phyloP scores from a whole-genome alignment of 148 eudicot genomes.

The Rhododendron molle region DNA sequence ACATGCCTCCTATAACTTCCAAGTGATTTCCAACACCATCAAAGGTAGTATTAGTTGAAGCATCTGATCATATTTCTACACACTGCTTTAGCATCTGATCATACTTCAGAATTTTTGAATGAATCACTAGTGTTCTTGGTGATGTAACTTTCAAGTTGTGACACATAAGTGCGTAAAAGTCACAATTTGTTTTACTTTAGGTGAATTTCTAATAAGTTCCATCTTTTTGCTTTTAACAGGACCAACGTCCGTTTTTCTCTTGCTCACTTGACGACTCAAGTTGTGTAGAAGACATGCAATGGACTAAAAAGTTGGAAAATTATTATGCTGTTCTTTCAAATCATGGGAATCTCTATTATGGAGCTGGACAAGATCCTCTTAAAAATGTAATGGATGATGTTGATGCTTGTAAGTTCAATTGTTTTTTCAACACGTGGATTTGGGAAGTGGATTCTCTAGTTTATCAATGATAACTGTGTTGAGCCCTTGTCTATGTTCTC shows the following conservation, averaged over 20 bases:
- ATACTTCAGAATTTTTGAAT: not conserved
- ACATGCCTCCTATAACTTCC: not conserved
- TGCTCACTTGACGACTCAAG: constrained; percentile 48
- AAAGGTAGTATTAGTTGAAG: not conserved
- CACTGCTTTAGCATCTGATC: too few relatives aligned
- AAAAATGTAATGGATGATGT: constrained; percentile 52
- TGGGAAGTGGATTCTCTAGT: not conserved
- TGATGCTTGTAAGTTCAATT: constrained; percentile 62
- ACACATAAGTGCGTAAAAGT: not conserved
- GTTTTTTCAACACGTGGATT: not conserved
- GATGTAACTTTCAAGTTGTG: not conserved
- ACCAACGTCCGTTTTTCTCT: constrained; percentile 46
- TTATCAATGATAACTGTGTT: not conserved
- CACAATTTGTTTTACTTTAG: not conserved
- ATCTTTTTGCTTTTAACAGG: constrained; percentile 36
- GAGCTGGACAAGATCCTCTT: constrained; percentile 49
- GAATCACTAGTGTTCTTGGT: not conserved
- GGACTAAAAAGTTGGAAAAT: constrained; percentile 49
- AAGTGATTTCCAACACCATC: not conserved
- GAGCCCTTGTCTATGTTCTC: not conserved
- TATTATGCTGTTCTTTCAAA: constrained; percentile 55
- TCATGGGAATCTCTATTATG: constrained; percentile 49
- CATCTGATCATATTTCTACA: too few relatives aligned
- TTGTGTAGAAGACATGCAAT: constrained; percentile 63
- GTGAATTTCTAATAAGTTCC: not conserved